Conservation (phyloP, 306 rosid genomes). For the Pyrus bretschneideri region DNA sequence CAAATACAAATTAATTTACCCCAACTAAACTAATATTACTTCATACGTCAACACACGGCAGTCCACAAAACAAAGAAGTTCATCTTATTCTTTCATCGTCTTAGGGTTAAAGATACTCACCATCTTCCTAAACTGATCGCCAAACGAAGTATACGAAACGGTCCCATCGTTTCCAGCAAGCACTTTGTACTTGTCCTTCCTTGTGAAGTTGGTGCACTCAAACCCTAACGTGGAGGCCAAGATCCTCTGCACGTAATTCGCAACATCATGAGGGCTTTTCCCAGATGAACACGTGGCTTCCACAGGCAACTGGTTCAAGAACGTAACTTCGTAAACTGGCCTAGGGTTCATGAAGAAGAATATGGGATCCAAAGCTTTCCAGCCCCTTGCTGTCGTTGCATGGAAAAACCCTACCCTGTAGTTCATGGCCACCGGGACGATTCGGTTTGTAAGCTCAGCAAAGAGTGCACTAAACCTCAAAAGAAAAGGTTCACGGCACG, state of each 20-base stretch:
- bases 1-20: neutral
- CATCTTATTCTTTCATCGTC: neutral
- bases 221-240: slow-evolving; percentile 82
- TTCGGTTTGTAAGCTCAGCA: slow-evolving; percentile 75
- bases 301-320: slow-evolving; percentile 73
- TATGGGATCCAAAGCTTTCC: slow-evolving; percentile 77
- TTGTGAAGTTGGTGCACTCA: slow-evolving; percentile 81
- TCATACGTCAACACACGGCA: neutral
- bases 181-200: slow-evolving; percentile 80
- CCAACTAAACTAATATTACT: neutral
- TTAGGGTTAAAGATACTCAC: slow-evolving; percentile 14
- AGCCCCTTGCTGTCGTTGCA: slow-evolving; percentile 89
- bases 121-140: slow-evolving; percentile 40
- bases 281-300: slow-evolving; percentile 90
- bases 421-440: slow-evolving; percentile 97
- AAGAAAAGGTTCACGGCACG: slow-evolving; percentile 93
- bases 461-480: slow-evolving; percentile 70
- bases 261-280: slow-evolving; percentile 84
- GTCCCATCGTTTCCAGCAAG: slow-evolving; percentile 91
- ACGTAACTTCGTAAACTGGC: slow-evolving; percentile 84
- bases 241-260: slow-evolving; percentile 84
- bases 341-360: slow-evolving; percentile 96
- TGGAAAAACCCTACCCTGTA: slow-evolving; percentile 89
- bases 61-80: neutral
- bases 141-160: slow-evolving; percentile 38